phyloP scores from a whole-genome alignment of 1,139 yeast genomes.

The Sugiyamaella pinicola region DNA sequence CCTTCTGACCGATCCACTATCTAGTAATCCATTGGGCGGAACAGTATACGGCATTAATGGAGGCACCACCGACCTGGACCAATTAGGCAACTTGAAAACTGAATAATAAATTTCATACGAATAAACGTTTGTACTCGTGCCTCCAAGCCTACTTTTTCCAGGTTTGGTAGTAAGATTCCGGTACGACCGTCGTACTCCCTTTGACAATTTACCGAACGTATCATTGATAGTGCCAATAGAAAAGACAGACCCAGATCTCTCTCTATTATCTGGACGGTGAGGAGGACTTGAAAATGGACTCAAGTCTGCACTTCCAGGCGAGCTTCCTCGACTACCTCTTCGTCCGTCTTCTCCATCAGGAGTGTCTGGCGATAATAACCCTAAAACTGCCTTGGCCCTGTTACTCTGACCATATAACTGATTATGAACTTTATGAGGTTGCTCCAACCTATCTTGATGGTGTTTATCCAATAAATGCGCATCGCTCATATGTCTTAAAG shows the following conservation, averaged over 20 bases:
- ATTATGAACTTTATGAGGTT: slow-evolving; percentile 4
- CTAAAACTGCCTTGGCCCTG: not conserved
- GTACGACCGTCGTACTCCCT: slow-evolving; percentile 7
- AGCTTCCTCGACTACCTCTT: not conserved
- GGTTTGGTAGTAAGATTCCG: not conserved
- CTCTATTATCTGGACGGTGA: not conserved
- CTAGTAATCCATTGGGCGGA: slow-evolving; percentile 41
- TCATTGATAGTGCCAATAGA: slow-evolving; percentile 7
- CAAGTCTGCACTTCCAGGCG: slow-evolving; percentile 11
- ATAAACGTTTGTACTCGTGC: slow-evolving; percentile 4
- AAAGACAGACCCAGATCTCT: slow-evolving; percentile 7
- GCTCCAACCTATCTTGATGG: slow-evolving; percentile 1
- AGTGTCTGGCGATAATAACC: not conserved
- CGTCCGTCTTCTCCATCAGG: not conserved
- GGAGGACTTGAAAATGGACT: slow-evolving; percentile 15
- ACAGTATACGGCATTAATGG: slow-evolving; percentile 23
- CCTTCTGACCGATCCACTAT: slow-evolving; percentile 41
- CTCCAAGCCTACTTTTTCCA: not conserved
- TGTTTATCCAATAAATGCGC: slow-evolving; percentile 6
- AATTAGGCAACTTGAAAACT: slow-evolving; percentile 47
- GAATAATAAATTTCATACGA: slow-evolving; percentile 49
- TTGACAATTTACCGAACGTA: slow-evolving; percentile 5
- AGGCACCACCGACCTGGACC: slow-evolving; percentile 10
- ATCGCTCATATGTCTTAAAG: slow-evolving; percentile 12
- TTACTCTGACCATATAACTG: slow-evolving; percentile 3